phyloP scores from a whole-genome alignment of 2,329 filamentous ascomycete genomes.

The Venturia nashicola region DNA sequence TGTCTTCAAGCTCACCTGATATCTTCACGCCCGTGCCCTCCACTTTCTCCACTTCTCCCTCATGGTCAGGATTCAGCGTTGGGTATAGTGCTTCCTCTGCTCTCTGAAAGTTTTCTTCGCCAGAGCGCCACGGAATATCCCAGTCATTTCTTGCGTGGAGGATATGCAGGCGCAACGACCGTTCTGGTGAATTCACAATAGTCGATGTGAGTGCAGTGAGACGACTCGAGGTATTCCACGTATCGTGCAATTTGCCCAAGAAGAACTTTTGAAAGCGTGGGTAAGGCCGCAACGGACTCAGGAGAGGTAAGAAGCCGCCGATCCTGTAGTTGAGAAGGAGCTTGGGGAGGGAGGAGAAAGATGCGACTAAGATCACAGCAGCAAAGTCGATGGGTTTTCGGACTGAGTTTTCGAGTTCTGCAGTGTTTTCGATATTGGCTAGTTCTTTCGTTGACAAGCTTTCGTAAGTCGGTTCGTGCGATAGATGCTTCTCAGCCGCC shows the following conservation, averaged over 20 bases:
- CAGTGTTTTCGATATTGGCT: background rate
- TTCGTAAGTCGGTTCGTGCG: background rate
- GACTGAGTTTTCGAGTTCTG: background rate
- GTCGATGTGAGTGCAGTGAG: constrained; percentile 41
- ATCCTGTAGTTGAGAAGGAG: constrained; percentile 69
- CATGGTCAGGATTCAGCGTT: constrained; percentile 19
- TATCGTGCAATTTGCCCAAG: constrained; percentile 56
- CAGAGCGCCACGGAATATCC: constrained; percentile 68
- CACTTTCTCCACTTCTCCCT: constrained; percentile 10
- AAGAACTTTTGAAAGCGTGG: constrained; percentile 52
- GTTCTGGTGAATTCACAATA: constrained; percentile 3
- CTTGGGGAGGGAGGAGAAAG: constrained; percentile 62
- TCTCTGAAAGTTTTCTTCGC: constrained; percentile 49
- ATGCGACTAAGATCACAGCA: constrained; percentile 65
- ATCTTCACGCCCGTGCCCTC: constrained; percentile 12
- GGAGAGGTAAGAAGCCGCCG: constrained; percentile 62
- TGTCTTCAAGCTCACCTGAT: background rate
- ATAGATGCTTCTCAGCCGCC: background rate
- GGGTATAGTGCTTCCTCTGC: constrained; percentile 41
- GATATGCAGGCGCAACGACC: constrained; percentile 42
- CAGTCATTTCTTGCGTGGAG: constrained; percentile 71
- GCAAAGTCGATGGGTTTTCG: constrained; percentile 50
- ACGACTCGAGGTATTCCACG: constrained; percentile 62
- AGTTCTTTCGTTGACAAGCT: background rate
- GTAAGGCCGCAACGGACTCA: constrained; percentile 61